Conservation (phyloP, 2,329 filamentous ascomycete genomes). For the Cladosporium velox region DNA sequence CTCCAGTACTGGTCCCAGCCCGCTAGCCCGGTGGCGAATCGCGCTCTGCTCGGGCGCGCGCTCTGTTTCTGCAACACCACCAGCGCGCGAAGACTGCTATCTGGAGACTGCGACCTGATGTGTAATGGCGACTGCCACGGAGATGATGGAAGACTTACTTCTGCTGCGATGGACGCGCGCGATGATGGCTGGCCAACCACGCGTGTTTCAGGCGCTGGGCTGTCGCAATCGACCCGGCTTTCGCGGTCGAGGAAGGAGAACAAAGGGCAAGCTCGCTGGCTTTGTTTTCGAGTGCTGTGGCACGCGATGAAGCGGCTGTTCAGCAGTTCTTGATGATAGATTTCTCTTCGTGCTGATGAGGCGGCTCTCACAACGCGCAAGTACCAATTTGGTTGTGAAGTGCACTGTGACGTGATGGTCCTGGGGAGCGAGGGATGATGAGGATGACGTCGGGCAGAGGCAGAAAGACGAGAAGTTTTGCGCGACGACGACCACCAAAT, state of each 20-base stretch:
- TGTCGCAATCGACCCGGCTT: constrained; percentile 10
- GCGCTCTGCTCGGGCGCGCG: constrained; percentile 16
- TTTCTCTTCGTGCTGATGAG: neutral
- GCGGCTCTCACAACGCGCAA: constrained; percentile 9
- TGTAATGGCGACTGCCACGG: neutral
- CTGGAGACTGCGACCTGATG: neutral
- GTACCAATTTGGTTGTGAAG: constrained; percentile 5
- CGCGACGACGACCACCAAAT: neutral
- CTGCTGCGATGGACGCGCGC: constrained; percentile 5
- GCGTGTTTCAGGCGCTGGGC: constrained; percentile 6
- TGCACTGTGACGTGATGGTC: neutral
- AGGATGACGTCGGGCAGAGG: too few species aligned
- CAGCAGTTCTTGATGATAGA: neutral
- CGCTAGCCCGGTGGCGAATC: constrained; percentile 21
- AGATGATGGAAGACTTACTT: constrained; percentile 9
- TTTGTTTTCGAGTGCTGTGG: neutral
- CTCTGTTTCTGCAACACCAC: constrained; percentile 5
- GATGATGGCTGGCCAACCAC: constrained; percentile 19
- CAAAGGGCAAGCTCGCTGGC: neutral
- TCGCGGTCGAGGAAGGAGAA: neutral
- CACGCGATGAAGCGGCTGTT: neutral
- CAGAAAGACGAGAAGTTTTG: neutral
- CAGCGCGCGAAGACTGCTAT: neutral
- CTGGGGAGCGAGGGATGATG: too few species aligned
- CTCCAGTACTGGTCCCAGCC: constrained; percentile 15